Conservation (phyloP, 768 basidiomycete species). For the Trametopsis cervina region DNA sequence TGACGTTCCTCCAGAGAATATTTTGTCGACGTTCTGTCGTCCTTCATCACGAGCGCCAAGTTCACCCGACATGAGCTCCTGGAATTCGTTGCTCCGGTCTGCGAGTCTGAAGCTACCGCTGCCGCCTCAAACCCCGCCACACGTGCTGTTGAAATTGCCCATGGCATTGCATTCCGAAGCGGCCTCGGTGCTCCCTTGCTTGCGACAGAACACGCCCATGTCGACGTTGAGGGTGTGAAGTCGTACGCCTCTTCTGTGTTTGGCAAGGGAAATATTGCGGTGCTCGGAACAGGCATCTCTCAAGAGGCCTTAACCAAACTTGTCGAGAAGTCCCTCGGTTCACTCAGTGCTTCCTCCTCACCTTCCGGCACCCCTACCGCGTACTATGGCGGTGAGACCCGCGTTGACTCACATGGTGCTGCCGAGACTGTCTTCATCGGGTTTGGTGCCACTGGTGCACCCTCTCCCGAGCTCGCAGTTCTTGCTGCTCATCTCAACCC, state of each 20-base stretch:
- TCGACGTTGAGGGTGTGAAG: constrained; percentile 66
- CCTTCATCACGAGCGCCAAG: constrained; percentile 76
- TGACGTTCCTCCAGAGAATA: constrained; percentile 48
- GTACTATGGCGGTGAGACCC: constrained; percentile 86
- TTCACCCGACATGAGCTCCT: constrained; percentile 73
- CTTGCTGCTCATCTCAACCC: constrained; percentile 80
- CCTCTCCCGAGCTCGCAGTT: constrained; percentile 67
- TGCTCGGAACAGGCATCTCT: constrained; percentile 84
- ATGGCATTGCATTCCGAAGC: constrained; percentile 85
- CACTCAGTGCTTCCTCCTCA: constrained; percentile 31
- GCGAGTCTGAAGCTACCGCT: constrained; percentile 61
- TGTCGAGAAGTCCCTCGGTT: constrained; percentile 60
- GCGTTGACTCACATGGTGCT: constrained; percentile 53
- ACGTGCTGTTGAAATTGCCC: constrained; percentile 80
- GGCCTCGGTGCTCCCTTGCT: constrained; percentile 91
- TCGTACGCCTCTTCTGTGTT: constrained; percentile 69
- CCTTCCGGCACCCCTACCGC: constrained; percentile 32
- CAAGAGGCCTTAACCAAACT: constrained; percentile 62
- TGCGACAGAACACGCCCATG: constrained; percentile 58
- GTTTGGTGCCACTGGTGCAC: constrained; percentile 64
- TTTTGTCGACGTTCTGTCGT: constrained; percentile 86
- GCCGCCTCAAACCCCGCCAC: constrained; percentile 55
- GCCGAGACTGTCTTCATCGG: constrained; percentile 82
- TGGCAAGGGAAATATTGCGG: constrained; percentile 71
- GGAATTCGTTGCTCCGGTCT: constrained; percentile 65